phyloP scores from a whole-genome alignment of 1,139 yeast species.

The Yamadazyma dushanensis region DNA sequence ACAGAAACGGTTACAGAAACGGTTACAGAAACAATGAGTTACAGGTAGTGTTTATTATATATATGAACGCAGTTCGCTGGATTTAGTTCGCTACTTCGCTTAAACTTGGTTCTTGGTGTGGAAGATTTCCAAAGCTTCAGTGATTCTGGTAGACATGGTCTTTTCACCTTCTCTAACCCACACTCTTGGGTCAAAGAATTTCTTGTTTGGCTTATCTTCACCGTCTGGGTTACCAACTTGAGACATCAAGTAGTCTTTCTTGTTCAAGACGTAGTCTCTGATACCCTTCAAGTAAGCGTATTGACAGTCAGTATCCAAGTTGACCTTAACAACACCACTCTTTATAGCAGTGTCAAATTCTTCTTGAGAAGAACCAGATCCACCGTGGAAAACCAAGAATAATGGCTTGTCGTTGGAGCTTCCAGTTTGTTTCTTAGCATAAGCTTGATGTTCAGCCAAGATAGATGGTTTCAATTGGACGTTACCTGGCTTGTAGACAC shows the following conservation, averaged over 20 bases:
- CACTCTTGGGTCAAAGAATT: conserved; percentile 99
- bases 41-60: no score
- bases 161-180: conserved; percentile 99
- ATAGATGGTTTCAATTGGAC: conserved; percentile 91
- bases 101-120: conserved; percentile 70
- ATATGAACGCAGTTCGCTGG: no score
- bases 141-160: conserved; percentile 89
- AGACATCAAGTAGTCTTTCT: conserved; percentile 88
- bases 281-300: conserved; percentile 95
- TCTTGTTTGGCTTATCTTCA: conserved; percentile 98
- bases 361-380: conserved; percentile 93
- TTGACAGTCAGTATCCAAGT: conserved; percentile 99
- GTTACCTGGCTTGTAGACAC: conserved; percentile 99
- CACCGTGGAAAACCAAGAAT: conserved; percentile 99
- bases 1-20: no score
- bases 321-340: conserved; percentile 97
- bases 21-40: no score
- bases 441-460: conserved; percentile 93
- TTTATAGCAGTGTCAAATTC: conserved; percentile 91
- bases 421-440: conserved; percentile 65
- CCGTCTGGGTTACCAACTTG: conserved; percentile 99
- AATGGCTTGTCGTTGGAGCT: conserved; percentile 68
- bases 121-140: conserved; percentile 84
- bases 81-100: no score
- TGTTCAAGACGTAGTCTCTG: conserved; percentile 92